Conservation (phyloP, 371 early-diverging fungal species). For the Apophysomyces trapeziformis region DNA sequence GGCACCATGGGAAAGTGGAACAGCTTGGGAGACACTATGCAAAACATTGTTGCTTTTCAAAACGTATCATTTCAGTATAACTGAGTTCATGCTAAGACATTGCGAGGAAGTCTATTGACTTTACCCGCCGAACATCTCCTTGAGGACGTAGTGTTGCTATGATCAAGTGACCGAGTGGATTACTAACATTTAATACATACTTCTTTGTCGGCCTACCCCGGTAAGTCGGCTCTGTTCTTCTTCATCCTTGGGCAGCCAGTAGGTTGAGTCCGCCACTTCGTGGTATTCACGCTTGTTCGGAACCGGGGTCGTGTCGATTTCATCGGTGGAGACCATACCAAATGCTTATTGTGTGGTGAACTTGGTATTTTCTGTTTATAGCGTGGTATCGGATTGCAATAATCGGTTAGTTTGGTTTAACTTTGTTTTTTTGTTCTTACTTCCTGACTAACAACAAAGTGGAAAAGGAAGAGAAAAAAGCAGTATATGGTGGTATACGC, state of each 20-base stretch:
- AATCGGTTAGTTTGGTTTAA: too few relatives aligned
- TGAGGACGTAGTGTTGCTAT: slow-evolving; percentile 16
- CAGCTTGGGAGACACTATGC: not conserved
- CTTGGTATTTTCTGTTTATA: too few relatives aligned
- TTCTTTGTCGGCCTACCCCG: slow-evolving; percentile 8
- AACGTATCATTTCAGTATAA: not conserved
- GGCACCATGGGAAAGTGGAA: slow-evolving; percentile 15
- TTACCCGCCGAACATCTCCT: slow-evolving; percentile 16
- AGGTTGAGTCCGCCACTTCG: not conserved
- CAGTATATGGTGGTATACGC: too few relatives aligned
- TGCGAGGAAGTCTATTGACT: too few relatives aligned
- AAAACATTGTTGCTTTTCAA: slow-evolving; percentile 14
- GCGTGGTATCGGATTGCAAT: too few relatives aligned
- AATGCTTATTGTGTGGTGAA: too few relatives aligned
- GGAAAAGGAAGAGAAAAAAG: too few relatives aligned
- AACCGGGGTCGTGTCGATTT: too few relatives aligned
- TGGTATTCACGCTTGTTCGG: not conserved
- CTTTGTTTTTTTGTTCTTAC: too few relatives aligned
- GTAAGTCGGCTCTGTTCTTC: slow-evolving; percentile 19
- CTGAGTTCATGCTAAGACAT: not conserved
- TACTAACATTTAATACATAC: not conserved
- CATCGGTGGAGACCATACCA: too few relatives aligned
- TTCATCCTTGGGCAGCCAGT: slow-evolving; percentile 18
- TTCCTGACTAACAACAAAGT: too few relatives aligned
- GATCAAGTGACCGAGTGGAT: not conserved